Evolutionary conservation across 2,329 filamentous ascomycete species (phyloP).

Genomic region (Scytalidium sp.): DNA sequence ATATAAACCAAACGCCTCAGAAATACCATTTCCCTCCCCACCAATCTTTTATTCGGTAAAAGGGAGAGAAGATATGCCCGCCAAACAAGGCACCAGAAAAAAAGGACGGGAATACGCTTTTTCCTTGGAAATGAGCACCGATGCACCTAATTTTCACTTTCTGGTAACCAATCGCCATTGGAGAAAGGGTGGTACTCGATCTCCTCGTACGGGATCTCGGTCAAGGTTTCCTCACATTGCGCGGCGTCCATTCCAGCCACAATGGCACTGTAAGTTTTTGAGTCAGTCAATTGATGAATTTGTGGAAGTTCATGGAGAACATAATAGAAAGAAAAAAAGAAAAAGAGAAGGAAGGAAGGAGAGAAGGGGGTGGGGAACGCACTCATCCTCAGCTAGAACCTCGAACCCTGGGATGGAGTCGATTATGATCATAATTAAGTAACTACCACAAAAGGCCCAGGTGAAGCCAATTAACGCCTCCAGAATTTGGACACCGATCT

Average conservation of each 20-base stretch:
- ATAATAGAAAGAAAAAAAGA: neutral
- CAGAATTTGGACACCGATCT: slow-evolving; percentile 47
- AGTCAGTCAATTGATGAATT: neutral
- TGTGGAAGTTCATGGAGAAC: too few species aligned
- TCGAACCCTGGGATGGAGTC: slow-evolving; percentile 51
- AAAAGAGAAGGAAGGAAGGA: neutral
- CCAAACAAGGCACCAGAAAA: too few species aligned
- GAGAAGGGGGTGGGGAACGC: slow-evolving; percentile 23
- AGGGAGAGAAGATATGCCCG: too few species aligned
- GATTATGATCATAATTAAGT: slow-evolving; percentile 45
- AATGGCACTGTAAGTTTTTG: slow-evolving; percentile 34
- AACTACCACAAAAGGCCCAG: slow-evolving; percentile 48
- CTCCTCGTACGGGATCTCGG: slow-evolving; percentile 21
- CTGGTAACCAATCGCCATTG: slow-evolving; percentile 1
- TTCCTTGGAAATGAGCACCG: too few species aligned
- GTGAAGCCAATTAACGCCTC: slow-evolving; percentile 48
- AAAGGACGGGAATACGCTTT: too few species aligned
- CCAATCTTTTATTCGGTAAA: too few species aligned
- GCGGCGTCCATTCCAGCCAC: slow-evolving; percentile 46
- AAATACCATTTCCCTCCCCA: too few species aligned
- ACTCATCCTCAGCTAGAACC: slow-evolving; percentile 50
- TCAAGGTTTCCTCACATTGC: slow-evolving; percentile 46
- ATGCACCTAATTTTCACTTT: too few species aligned
- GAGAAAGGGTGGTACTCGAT: slow-evolving; percentile 2
- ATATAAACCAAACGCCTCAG: too few species aligned